These are phyloP conservation scores for Aureobasidium zeae DNA, from an alignment of 2,329 filamentous ascomycete species.

Conservation along the genomic window DNA sequence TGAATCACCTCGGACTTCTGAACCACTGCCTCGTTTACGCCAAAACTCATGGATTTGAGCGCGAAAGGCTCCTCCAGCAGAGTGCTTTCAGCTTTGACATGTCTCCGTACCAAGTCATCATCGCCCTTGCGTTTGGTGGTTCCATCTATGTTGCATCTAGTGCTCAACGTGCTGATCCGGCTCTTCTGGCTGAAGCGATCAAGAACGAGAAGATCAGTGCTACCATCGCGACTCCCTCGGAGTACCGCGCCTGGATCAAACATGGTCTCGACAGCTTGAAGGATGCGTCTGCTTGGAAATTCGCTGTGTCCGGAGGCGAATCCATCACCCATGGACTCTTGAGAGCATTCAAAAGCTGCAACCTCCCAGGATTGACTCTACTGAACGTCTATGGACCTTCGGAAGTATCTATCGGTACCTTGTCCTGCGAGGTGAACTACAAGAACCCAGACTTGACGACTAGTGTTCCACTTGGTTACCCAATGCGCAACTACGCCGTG, in stretches of 20 bases:
- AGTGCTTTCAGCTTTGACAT: conserved; percentile 35
- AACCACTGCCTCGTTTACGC: conserved; percentile 22
- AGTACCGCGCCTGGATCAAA: conserved; percentile 28
- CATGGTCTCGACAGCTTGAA: neutral
- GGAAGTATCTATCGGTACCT: neutral
- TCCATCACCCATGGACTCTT: neutral
- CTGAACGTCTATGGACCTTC: neutral
- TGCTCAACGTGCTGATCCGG: conserved; percentile 28
- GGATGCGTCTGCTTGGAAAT: neutral
- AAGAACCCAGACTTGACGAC: neutral
- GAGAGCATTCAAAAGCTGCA: neutral
- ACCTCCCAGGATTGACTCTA: neutral
- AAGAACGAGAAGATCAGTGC: conserved; percentile 29
- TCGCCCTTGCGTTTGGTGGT: conserved; percentile 31
- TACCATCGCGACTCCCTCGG: conserved; percentile 35
- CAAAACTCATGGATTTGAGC: neutral
- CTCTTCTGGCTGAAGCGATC: conserved; percentile 31
- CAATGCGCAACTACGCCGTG: conserved; percentile 30
- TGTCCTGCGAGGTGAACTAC: neutral
- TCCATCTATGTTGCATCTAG: conserved; percentile 30
- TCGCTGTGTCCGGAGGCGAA: neutral
- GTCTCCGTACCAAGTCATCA: conserved; percentile 32
- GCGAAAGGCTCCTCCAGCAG: conserved; percentile 32
- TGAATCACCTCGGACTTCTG: conserved; percentile 26
- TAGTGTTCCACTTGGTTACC: conserved; percentile 16